These are phyloP conservation scores for Thecaphora thlaspeos DNA, from an alignment of 1,284 basidiomycete species.

Conservation along the genomic window DNA sequence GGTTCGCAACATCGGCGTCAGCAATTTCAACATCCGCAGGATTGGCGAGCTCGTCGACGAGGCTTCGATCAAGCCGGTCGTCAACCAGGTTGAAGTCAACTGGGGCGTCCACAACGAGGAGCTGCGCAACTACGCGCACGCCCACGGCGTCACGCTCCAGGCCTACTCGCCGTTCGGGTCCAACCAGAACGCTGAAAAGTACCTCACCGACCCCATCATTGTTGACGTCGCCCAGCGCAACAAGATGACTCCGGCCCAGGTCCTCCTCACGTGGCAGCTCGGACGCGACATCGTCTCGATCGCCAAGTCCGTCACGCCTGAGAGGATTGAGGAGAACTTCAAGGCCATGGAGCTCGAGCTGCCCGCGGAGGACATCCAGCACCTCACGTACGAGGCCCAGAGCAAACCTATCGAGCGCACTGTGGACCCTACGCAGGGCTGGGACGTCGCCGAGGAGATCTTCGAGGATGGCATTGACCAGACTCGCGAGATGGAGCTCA, in stretches of 20 bases:
- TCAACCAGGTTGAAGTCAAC: slow-evolving; percentile 55
- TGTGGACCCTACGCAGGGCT: slow-evolving; percentile 43
- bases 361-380: slow-evolving; percentile 41
- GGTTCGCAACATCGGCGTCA: slow-evolving; percentile 65
- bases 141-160: slow-evolving; percentile 38
- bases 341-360: slow-evolving; percentile 26
- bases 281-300: slow-evolving; percentile 46
- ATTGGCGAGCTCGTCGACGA: slow-evolving; percentile 33
- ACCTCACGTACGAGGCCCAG: slow-evolving; percentile 41
- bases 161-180: slow-evolving; percentile 48
- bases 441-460: slow-evolving; percentile 47
- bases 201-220: slow-evolving; percentile 38
- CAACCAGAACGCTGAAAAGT: slow-evolving; percentile 37
- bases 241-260: slow-evolving; percentile 48
- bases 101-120: slow-evolving; percentile 69
- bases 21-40: slow-evolving; percentile 53
- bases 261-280: slow-evolving; percentile 42
- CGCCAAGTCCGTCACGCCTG: slow-evolving; percentile 33
- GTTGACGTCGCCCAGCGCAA: slow-evolving; percentile 43
- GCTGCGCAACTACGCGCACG: slow-evolving; percentile 68
- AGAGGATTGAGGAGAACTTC: slow-evolving; percentile 47
- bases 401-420: slow-evolving; percentile 42
- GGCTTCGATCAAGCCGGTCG: slow-evolving; percentile 38
- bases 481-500: slow-evolving; percentile 40
- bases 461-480: slow-evolving; percentile 51